These are phyloP conservation scores for Quercus glauca DNA, from an alignment of 306 rosid genomes.

Conservation along the genomic window DNA sequence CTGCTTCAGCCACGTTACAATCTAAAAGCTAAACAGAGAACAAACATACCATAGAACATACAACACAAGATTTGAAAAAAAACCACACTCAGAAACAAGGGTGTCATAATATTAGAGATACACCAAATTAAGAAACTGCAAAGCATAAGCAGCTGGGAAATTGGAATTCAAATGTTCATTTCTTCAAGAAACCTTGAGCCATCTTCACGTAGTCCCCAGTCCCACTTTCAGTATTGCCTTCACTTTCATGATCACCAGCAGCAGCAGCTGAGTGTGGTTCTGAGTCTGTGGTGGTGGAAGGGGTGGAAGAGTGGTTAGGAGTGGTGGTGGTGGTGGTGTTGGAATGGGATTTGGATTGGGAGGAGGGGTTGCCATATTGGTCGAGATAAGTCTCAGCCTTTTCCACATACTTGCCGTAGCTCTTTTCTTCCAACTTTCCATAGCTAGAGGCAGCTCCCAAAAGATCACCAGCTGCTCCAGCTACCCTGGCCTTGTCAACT, in stretches of 20 bases:
- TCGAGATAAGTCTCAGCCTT: slow-evolving; percentile 31
- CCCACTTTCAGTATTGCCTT: not conserved
- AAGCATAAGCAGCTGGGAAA: not conserved
- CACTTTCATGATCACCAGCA: not conserved
- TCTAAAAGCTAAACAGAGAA: not conserved
- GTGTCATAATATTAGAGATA: no score
- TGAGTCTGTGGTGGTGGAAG: no score
- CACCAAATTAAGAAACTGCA: not conserved
- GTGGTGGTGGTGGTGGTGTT: not conserved
- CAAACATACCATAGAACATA: not conserved
- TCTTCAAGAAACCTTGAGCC: slow-evolving; percentile 35
- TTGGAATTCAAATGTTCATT: not conserved
- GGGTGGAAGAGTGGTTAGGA: no score
- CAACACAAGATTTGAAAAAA: not conserved
- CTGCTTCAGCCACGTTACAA: not conserved
- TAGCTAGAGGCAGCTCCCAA: slow-evolving; percentile 22
- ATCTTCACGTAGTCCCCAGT: slow-evolving; percentile 24
- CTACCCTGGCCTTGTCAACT: slow-evolving; percentile 23
- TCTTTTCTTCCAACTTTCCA: slow-evolving; percentile 24
- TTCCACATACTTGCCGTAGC: slow-evolving; percentile 16
- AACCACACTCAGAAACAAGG: not conserved
- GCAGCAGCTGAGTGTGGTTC: not conserved
- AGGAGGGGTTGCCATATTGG: slow-evolving; percentile 1
- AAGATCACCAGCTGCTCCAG: slow-evolving; percentile 18
- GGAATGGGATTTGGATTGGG: not conserved